phyloP scores from a whole-genome alignment of 169 alveolate genomes.

The Plasmodium gallinaceum region DNA sequence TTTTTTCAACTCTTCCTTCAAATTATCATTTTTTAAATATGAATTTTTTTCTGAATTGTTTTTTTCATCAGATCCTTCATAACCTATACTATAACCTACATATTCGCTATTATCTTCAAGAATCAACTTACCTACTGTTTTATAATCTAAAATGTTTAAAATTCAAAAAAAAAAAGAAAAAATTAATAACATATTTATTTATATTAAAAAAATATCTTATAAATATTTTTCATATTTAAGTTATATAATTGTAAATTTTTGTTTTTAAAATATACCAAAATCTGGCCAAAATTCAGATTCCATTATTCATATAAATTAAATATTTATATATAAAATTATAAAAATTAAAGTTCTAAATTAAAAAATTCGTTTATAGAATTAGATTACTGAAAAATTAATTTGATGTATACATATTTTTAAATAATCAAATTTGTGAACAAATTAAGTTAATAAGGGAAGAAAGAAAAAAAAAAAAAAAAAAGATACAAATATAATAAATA shows the following conservation, averaged over 20 bases:
- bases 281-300: constrained; percentile 65
- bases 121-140: constrained; percentile 70
- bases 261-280: constrained; percentile 21
- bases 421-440: too few relatives aligned
- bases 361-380: not conserved
- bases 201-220: not conserved
- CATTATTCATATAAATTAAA: constrained; percentile 20
- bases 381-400: constrained; percentile 1
- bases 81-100: constrained; percentile 72
- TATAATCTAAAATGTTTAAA: constrained; percentile 15
- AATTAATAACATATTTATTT: not conserved
- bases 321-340: not conserved
- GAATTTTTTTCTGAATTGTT: not conserved
- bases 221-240: constrained; percentile 1
- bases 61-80: constrained; percentile 57
- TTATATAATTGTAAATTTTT: not conserved
- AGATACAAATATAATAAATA: too few relatives aligned
- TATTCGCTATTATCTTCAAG: constrained; percentile 65
- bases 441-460: too few relatives aligned
- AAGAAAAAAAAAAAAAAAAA: too few relatives aligned
- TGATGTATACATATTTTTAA: constrained; percentile 11
- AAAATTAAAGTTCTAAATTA: constrained; percentile 6
- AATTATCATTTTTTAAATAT: not conserved
- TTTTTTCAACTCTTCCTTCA: constrained; percentile 10
- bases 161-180: constrained; percentile 3